phyloP scores from a whole-genome alignment of 2,329 filamentous ascomycete species.

The Lecanicillium sp. region DNA sequence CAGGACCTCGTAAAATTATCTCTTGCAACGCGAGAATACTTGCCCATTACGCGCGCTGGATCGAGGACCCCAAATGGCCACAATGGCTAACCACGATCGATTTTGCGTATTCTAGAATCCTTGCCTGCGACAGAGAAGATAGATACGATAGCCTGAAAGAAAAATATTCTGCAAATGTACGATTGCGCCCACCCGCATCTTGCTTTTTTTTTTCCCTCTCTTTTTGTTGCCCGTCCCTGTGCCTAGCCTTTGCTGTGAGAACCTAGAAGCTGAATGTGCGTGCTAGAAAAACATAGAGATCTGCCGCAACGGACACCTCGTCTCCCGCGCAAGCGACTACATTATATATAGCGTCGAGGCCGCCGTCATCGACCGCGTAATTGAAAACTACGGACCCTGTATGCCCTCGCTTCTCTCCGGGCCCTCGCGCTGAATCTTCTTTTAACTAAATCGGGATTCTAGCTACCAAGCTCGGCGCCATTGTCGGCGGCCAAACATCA shows the following conservation, averaged over 20 bases:
- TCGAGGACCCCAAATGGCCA: constrained; percentile 11
- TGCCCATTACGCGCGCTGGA: neutral
- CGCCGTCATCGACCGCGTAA: constrained; percentile 78
- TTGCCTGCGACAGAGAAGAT: constrained; percentile 89
- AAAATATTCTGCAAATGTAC: constrained; percentile 85
- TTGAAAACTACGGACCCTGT: constrained; percentile 88
- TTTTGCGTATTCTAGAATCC: constrained; percentile 55
- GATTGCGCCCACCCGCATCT: constrained; percentile 24
- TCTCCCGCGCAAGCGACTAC: constrained; percentile 94
- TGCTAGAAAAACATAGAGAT: constrained; percentile 70
- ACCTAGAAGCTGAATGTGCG: constrained; percentile 39
- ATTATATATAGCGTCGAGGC: constrained; percentile 99
- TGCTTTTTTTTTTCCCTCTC: constrained; percentile 8
- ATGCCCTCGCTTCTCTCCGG: constrained; percentile 28
- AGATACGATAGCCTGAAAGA: constrained; percentile 73
- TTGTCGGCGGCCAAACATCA: constrained; percentile 95
- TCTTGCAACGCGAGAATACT: neutral
- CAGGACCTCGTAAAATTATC: neutral
- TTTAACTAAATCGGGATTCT: constrained; percentile 11
- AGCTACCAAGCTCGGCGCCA: constrained; percentile 93
- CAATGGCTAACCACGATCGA: constrained; percentile 16
- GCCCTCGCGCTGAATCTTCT: neutral
- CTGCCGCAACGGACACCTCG: constrained; percentile 87
- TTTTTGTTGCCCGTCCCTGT: constrained; percentile 14
- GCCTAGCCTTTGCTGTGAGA: constrained; percentile 10